Evolutionary conservation across 1,139 yeast species (phyloP), one percentile per base, ranked within the genome.

Genomic region (Zygoascus hellenicus): DNA sequence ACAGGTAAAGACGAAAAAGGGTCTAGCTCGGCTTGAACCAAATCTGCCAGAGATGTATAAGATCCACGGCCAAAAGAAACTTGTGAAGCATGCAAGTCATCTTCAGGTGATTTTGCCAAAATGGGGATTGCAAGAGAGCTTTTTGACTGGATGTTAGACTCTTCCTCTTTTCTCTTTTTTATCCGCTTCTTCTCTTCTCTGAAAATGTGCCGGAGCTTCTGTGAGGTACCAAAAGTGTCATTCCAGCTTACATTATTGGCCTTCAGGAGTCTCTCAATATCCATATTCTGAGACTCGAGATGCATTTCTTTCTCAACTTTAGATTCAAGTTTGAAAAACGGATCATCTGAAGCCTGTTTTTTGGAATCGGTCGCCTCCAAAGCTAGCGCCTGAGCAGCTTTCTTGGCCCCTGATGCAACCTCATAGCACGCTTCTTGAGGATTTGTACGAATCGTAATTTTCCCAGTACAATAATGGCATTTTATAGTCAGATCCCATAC

Each of bases 351-450:
- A 3, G n/a, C 30, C 16, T 30, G 15, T 9, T 16, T 37, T 22
- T 31, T 41, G 4, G 55, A 64, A 5, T 64, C 64, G n/a, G n/a
- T n/a, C n/a, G 42, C 47, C 6, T 43, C 43, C 7, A 56, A 55
- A 6, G 40, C 47, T 31, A 61, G 61, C 15, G 50, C 55, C 19
- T 45, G 50, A 14, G 55, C 57, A 11, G 54, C 51, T 44, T 51
- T 46, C 17, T 56, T 51, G 7, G 60, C 69, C 2, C 69, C 69
- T 5, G 48, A 45, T 2, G 48, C 47, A 7, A 62, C 58, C 10
- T 40, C 48, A 43, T 65, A 65, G 19, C 52, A 48, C 1, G 68
- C 57, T 31, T 63, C 63, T 45, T 61, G 50, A 4, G 69, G 69
- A 51, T 65, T 67, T 3, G 69, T 65, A 14, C 53, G 54, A 30